phyloP scores from a whole-genome alignment of 371 early-diverging fungal species.

The Encephalitozoon cuniculi region DNA sequence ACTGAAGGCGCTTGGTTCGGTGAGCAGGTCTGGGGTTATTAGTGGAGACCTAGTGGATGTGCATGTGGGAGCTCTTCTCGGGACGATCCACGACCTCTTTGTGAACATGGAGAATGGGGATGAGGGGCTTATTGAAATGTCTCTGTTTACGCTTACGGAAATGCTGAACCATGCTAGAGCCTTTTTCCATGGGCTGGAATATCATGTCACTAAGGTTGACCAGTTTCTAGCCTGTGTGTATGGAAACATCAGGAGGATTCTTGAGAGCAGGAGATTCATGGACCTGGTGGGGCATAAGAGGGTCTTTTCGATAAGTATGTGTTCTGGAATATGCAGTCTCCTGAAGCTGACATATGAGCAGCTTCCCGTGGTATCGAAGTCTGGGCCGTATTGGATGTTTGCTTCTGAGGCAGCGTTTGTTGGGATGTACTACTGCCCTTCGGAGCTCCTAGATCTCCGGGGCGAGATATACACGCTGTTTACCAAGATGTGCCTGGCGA shows the following conservation, averaged over 20 bases:
- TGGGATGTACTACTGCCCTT: slow-evolving; percentile 17
- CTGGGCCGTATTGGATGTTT: not conserved
- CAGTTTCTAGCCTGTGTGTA: slow-evolving; percentile 6
- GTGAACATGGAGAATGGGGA: not conserved
- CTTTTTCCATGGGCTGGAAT: not conserved
- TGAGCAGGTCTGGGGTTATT: not conserved
- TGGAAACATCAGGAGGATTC: not conserved
- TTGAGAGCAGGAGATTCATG: slow-evolving; percentile 18
- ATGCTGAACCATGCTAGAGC: slow-evolving; percentile 2
- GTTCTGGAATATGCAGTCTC: slow-evolving; percentile 7
- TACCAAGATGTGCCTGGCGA: not conserved
- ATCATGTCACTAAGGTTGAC: not conserved
- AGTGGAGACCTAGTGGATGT: slow-evolving; percentile 6
- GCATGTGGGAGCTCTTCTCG: not conserved
- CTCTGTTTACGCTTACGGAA: slow-evolving; percentile 7
- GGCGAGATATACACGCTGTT: slow-evolving; percentile 3
- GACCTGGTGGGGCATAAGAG: slow-evolving; percentile 15
- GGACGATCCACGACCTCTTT: slow-evolving; percentile 15
- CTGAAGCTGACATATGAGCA: slow-evolving; percentile 15
- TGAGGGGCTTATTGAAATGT: not conserved
- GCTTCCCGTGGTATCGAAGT: not conserved
- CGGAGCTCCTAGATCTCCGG: not conserved
- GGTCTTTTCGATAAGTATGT: not conserved
- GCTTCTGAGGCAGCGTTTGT: slow-evolving; percentile 4
- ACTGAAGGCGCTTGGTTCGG: slow-evolving; percentile 10